A percentile compares a stretch with the other conserved stretches of the same genome.
These are phyloP conservation scores for Nepenthes mirabilis DNA, from an alignment of 148 eudicot genomes.

Conservation along the genomic window DNA sequence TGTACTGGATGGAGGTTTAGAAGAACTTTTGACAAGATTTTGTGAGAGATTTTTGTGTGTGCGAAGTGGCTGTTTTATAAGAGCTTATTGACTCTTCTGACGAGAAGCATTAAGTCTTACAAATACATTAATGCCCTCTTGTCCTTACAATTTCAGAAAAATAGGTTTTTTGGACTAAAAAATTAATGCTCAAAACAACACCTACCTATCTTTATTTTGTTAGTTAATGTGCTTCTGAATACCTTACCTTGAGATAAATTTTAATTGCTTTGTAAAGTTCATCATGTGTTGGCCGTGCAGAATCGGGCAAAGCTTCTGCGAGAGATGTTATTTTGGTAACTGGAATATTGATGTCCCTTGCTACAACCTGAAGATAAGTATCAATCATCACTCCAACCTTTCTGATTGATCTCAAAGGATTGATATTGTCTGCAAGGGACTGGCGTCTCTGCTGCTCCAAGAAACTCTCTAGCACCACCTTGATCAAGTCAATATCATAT, in stretches of 20 bases:
- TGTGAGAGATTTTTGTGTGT: too few species aligned
- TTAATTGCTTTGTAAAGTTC: conserved; percentile 45
- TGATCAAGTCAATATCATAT: conserved; percentile 30
- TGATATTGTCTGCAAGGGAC: conserved; percentile 1
- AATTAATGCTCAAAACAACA: background rate
- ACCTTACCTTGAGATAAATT: conserved; percentile 40
- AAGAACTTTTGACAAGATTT: too few species aligned
- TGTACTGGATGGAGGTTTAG: too few species aligned
- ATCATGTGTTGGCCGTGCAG: conserved; percentile 36
- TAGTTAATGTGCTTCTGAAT: background rate
- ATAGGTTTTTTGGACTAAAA: too few species aligned
- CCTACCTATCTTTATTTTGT: background rate
- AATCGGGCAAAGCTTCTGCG: conserved; percentile 35
- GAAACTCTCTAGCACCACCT: conserved; percentile 36
- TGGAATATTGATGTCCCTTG: conserved; percentile 22
- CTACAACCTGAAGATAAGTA: conserved; percentile 34
- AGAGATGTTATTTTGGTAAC: conserved; percentile 25
- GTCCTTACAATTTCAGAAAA: too few species aligned
- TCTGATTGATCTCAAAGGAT: conserved; percentile 5
- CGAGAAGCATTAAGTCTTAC: too few species aligned
- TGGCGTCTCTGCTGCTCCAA: conserved; percentile 29
- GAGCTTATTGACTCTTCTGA: too few species aligned
- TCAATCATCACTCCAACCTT: conserved; percentile 37
- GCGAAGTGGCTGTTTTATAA: too few species aligned
- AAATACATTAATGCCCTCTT: too few species aligned